These are phyloP conservation scores for Neofusicoccum ribis DNA, from an alignment of 2,329 filamentous ascomycete species.

Conservation along the genomic window DNA sequence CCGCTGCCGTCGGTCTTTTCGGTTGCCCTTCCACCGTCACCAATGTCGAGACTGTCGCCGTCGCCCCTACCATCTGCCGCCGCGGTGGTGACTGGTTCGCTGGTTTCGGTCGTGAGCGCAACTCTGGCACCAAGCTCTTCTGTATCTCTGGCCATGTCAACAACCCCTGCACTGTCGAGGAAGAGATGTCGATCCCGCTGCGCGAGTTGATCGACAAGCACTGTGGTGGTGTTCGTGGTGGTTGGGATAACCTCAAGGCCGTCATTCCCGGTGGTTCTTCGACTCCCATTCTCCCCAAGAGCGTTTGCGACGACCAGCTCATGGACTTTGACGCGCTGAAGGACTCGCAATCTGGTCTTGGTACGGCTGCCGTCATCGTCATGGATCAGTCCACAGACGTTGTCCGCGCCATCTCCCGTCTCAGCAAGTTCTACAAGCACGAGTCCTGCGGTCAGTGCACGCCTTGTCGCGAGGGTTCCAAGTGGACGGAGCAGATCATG, in stretches of 20 bases:
- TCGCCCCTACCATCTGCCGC: constrained; percentile 92
- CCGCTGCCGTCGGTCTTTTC: constrained; percentile 93
- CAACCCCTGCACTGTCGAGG: constrained; percentile 95
- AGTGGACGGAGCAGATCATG: constrained; percentile 99
- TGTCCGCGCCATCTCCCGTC: constrained; percentile 86
- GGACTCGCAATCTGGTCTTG: constrained; percentile 95
- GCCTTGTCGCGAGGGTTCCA: constrained; percentile 97
- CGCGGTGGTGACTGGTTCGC: constrained; percentile 93
- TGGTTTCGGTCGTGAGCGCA: constrained; percentile 89
- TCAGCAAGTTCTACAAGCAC: constrained; percentile 97
- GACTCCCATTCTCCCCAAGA: constrained; percentile 90
- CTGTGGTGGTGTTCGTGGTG: constrained; percentile 92
- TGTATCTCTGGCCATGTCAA: constrained; percentile 99
- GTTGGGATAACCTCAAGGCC: constrained; percentile 96
- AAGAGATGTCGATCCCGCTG: constrained; percentile 98
- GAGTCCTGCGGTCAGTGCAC: constrained; percentile 99
- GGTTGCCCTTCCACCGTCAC: constrained; percentile 97
- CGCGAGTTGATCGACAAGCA: constrained; percentile 97
- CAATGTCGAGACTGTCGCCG: constrained; percentile 96
- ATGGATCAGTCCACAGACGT: constrained; percentile 99
- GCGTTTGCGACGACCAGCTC: constrained; percentile 86
- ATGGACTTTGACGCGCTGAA: constrained; percentile 99
- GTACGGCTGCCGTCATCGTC: constrained; percentile 95
- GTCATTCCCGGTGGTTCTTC: constrained; percentile 96
- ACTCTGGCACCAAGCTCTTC: constrained; percentile 96